Percentiles rank a stretch among this genome's conserved stretches.
phyloP scores from a whole-genome alignment of 1,284 basidiomycete genomes.

The Puccinia polysora region DNA sequence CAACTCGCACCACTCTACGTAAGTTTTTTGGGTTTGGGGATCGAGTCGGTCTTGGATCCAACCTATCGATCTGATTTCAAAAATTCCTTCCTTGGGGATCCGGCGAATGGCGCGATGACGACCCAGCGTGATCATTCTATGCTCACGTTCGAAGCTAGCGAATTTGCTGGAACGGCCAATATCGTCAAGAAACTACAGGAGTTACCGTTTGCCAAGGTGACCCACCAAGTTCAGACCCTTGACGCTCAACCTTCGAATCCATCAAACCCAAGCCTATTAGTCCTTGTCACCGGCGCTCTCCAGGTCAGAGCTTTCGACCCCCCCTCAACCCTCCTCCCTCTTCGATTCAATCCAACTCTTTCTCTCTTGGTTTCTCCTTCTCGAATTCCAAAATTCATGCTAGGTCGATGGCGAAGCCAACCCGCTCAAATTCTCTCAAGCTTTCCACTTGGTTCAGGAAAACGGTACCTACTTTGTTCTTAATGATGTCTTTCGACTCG shows the following conservation, averaged over 20 bases:
- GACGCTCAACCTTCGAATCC: conserved; percentile 82
- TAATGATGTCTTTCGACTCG: conserved; percentile 49
- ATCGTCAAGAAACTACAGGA: conserved; percentile 82
- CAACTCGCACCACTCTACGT: conserved; percentile 52
- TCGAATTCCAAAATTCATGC: neutral
- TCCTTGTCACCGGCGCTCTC: conserved; percentile 81
- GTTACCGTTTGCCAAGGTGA: conserved; percentile 75
- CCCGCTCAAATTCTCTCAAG: conserved; percentile 80
- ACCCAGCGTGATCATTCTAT: conserved; percentile 69
- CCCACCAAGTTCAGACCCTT: conserved; percentile 74
- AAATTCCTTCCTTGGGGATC: too few species aligned
- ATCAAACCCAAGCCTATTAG: conserved; percentile 65
- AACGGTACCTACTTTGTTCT: conserved; percentile 77
- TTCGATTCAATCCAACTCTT: neutral
- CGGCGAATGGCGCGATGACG: too few species aligned
- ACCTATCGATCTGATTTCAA: neutral
- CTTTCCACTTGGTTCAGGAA: conserved; percentile 84
- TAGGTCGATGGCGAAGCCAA: conserved; percentile 74
- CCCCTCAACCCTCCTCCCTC: neutral
- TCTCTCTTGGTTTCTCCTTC: neutral
- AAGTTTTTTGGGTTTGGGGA: too few species aligned
- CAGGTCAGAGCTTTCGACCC: neutral
- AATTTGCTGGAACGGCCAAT: conserved; percentile 60
- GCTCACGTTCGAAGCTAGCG: conserved; percentile 76
- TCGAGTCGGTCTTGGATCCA: neutral